Evolutionary conservation across 176 grass and related monocot genomes (phyloP), one percentile per base, ranked within the genome.

Genomic region (Olyra latifolia): DNA sequence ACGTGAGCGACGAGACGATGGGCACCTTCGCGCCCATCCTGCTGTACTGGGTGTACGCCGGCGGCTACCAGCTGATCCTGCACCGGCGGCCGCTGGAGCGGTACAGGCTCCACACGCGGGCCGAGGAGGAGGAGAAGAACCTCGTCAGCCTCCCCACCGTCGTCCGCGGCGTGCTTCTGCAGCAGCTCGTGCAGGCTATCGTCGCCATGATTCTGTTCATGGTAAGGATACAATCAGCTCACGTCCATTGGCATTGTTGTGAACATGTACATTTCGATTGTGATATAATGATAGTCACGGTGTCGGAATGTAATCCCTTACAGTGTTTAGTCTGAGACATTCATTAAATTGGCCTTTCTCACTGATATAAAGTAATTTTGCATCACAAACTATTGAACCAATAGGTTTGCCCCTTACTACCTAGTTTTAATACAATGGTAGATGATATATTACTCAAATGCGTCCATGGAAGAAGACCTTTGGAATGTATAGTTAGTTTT

Each of bases 21-120:
- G 93, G 93, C 48, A 93, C 93, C 38, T 91, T 97, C 72, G 93
- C 90, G 48, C 93, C 93, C 60, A 97, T 97, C 82, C 75, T 93
- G 64, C 81, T 97, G 17, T 97, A 93, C 82, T 96, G 93, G 93
- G 62, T 90, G 49, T 96, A 96, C 76, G 90, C 81, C 59, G 90
- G 93, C 19, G 49, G 89, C 30, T 96, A 96, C 79, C 90, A 96
- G 73, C 88, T 96, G 49, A 32, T 84, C 62, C 83, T 91, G 44
- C 86, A 88, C 44, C 86, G 84, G 45, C 88, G 90, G 48, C 82
- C 83, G 53, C 70, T 97, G 67, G 69, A 91, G 81, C 87, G 82
- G 32, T 93, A 88, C 80, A 86, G 93, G 72, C 81, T 97, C 71
- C 93, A 97, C 85, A 93, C 93, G 10, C 72, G 72, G 45, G 76